A percentile compares a stretch with the other conserved stretches of the same genome.
These are phyloP conservation scores for Venturia pyrina DNA, from an alignment of 2,329 filamentous ascomycete species.

Conservation along the genomic window DNA sequence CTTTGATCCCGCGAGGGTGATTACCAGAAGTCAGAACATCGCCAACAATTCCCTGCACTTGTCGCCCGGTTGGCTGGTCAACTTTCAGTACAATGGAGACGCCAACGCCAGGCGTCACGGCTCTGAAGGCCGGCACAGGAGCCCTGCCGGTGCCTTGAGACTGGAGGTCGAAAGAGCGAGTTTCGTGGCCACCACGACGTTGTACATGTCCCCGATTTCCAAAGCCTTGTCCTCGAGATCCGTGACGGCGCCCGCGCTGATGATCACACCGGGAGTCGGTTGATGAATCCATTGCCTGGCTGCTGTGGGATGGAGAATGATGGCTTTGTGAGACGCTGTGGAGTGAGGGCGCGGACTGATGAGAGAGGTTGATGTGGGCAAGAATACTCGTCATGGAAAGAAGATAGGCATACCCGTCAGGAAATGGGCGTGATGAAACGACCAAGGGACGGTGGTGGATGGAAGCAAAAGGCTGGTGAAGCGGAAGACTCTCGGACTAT, in stretches of 20 bases:
- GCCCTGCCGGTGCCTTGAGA: neutral
- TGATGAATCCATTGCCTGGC: neutral
- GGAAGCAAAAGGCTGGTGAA: no score
- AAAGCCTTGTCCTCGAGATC: neutral
- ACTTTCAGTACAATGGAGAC: slow-evolving; percentile 68
- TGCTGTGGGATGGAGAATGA: neutral
- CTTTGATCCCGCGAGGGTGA: slow-evolving; percentile 71
- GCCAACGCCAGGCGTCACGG: slow-evolving; percentile 49
- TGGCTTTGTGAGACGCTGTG: neutral
- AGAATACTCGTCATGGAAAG: neutral
- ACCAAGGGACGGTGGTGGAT: no score
- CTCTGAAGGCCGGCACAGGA: slow-evolving; percentile 19
- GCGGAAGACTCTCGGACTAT: no score
- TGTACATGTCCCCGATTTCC: neutral
- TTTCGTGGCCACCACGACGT: neutral
- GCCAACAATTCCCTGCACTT: slow-evolving; percentile 56
- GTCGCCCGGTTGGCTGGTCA: slow-evolving; percentile 64
- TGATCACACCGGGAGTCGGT: neutral
- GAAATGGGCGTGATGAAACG: neutral
- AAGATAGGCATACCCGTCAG: no score
- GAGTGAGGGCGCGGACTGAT: neutral
- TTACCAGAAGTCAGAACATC: slow-evolving; percentile 63
- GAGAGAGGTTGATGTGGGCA: neutral
- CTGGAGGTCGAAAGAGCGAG: neutral
- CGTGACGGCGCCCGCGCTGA: neutral